Conservation (phyloP, 1,284 basidiomycete genomes). For the Boletus hoseneyae region DNA sequence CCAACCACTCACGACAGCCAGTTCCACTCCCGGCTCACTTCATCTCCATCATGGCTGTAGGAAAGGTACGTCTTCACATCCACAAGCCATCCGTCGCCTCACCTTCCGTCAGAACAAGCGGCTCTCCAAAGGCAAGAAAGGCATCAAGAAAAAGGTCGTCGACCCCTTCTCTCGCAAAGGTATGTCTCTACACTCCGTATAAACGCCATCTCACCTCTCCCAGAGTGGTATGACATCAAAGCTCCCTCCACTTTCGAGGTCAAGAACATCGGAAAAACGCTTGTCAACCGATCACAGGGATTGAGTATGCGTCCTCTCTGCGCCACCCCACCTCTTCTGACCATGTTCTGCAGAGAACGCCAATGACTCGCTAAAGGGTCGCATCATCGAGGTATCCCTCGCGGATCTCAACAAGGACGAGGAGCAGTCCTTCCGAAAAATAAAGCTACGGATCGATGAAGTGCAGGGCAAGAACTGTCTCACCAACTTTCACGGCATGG, state of each 20-base stretch:
- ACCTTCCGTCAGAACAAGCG: constrained; percentile 76
- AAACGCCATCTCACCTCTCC: constrained; percentile 3
- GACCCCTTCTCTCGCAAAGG: constrained; percentile 99
- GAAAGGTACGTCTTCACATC: constrained; percentile 60
- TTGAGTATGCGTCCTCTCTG: constrained; percentile 67
- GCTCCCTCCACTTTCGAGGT: constrained; percentile 98
- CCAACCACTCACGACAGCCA: constrained; percentile 40
- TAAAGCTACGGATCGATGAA: constrained; percentile 97
- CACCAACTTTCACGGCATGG: constrained; percentile 99
- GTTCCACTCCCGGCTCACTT: constrained; percentile 48
- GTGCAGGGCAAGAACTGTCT: constrained; percentile 99
- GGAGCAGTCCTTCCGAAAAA: constrained; percentile 99
- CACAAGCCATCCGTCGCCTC: not conserved
- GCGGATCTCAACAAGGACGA: constrained; percentile 99
- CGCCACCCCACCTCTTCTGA: constrained; percentile 14
- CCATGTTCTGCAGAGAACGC: constrained; percentile 76
- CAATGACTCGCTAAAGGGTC: constrained; percentile 97
- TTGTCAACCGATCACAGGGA: constrained; percentile 98
- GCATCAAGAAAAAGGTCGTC: constrained; percentile 99
- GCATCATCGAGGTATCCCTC: constrained; percentile 94
- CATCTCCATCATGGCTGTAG: constrained; percentile 79
- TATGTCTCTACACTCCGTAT: constrained; percentile 31
- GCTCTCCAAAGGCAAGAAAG: constrained; percentile 99
- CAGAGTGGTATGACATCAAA: constrained; percentile 99
- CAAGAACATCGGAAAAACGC: constrained; percentile 97